Conservation (phyloP, 83 land plant genomes). For the Larix sibirica region DNA sequence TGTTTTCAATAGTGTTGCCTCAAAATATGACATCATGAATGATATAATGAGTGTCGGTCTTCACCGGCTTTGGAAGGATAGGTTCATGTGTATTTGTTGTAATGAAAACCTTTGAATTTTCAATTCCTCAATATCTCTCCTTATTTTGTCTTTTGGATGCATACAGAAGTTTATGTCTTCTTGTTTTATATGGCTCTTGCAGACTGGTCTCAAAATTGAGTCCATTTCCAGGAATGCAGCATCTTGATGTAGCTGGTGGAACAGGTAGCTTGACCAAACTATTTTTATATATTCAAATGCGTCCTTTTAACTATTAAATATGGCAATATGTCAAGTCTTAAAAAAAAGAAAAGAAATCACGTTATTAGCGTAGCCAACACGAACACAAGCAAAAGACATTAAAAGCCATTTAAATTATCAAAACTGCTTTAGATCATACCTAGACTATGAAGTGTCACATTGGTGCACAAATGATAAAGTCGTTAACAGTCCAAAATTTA, state of each 20-base stretch:
- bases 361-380: no score
- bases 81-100: conserved; percentile 28
- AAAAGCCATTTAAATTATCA: no score
- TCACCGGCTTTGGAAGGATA: conserved; percentile 98
- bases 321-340: no score
- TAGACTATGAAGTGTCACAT: no score
- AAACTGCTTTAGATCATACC: no score
- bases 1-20: conserved; percentile 93
- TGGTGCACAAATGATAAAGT: no score
- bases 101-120: not conserved
- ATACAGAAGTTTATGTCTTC: not conserved
- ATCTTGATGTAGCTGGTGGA: conserved; percentile 99
- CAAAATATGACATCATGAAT: conserved; percentile 96
- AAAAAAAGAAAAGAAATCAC: no score
- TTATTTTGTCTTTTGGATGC: not conserved
- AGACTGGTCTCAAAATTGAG: conserved; percentile 81
- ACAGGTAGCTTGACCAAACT: conserved; percentile 51
- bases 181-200: conserved; percentile 10
- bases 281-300: no score
- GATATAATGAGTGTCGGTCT: conserved; percentile 96
- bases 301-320: no score
- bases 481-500: no score
- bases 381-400: no score
- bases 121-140: conserved; percentile 8
- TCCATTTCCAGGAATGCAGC: conserved; percentile 99